Conservation (phyloP, 352 stramenopile genomes). For the Phytopythium chamaehyphon region DNA sequence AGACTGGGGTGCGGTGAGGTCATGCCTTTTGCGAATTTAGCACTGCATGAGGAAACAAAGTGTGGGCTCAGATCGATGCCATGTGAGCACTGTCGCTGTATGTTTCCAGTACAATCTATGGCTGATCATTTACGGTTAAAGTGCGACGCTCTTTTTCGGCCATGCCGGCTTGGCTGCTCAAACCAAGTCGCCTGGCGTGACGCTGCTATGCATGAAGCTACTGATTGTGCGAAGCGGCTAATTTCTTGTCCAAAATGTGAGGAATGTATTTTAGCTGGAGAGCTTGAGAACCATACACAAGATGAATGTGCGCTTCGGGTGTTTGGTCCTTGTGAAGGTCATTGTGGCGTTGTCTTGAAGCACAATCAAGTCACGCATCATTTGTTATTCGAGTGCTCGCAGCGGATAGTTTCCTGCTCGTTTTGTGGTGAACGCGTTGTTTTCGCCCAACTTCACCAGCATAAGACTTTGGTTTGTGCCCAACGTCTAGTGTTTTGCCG, state of each 20-base stretch:
- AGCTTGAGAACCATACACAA: constrained; percentile 31
- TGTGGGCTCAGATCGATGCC: constrained; percentile 40
- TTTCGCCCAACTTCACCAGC: constrained; percentile 30
- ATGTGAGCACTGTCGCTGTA: constrained; percentile 51
- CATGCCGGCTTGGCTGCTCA: constrained; percentile 48
- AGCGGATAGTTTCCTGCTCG: constrained; percentile 43
- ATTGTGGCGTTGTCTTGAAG: constrained; percentile 36
- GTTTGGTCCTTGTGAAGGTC: constrained; percentile 39
- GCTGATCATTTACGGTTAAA: constrained; percentile 24
- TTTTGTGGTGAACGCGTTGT: constrained; percentile 36
- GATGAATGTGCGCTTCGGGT: constrained; percentile 52
- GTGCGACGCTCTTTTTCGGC: constrained; percentile 34
- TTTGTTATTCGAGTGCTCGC: constrained; percentile 43
- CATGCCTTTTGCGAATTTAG: constrained; percentile 36
- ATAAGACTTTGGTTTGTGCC: constrained; percentile 42
- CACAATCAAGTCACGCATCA: constrained; percentile 59
- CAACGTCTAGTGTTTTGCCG: constrained; percentile 50
- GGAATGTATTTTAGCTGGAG: constrained; percentile 36
- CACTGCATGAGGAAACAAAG: constrained; percentile 44
- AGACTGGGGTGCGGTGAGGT: constrained; percentile 53
- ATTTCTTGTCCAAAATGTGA: constrained; percentile 48
- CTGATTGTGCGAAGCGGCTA: constrained; percentile 56
- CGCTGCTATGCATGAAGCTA: constrained; percentile 28
- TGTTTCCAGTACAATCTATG: constrained; percentile 22
- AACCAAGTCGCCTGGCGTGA: constrained; percentile 21